Evolutionary conservation across 108 stramenopile species (phyloP), one percentile per base, ranked within the genome.

Genomic region (Nannochloropsis gaditana): DNA sequence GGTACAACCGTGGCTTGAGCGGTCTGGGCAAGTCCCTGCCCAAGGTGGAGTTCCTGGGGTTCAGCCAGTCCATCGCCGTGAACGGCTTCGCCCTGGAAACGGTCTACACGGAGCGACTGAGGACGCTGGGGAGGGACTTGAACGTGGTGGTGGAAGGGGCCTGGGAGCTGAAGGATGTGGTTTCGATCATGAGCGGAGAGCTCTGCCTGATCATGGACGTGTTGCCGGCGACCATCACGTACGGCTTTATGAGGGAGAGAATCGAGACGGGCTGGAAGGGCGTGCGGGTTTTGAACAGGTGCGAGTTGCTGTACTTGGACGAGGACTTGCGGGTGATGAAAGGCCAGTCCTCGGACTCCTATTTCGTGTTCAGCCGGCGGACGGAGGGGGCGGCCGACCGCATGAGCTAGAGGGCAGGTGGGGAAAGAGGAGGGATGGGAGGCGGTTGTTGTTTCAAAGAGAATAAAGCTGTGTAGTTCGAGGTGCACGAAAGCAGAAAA

Each of bases 241-340:
- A 73, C 59, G 59, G 59, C 3, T 73, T 73, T 73, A 73, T 73
- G 59, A 73, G n/a, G 15, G 59, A 73, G 8, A 15, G 59, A 6
- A 73, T 73, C n/a, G 59, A 73, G 59, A 73, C 59, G 6, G 59
- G 59, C 19, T 73, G 59, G 59, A 73, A 73, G n/a, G 59, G 59
- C 2, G 59, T 73, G 8, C 4, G 59, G 59, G 59, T 73, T 73
- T 73, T 73, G 59, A 73, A 73, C n/a, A 15, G 59, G 59, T 73
- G 59, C n/a, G 59, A 73, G 59, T n/a, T 73, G 59, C n/a, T 73
- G 59, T 73, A 73, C n/a, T 82, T 82, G 45, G 45, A 82, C 21
- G 45, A 84, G 45, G 83, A 79, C 59, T 15, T 15, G 2, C 31
- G 59, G 5, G 59, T 73, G 59, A 73, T 73, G 59, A 73, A 73